Base-by-base conservation (phyloP, 352 stramenopile genomes). In the Phytophthora pluvialis region DNA sequence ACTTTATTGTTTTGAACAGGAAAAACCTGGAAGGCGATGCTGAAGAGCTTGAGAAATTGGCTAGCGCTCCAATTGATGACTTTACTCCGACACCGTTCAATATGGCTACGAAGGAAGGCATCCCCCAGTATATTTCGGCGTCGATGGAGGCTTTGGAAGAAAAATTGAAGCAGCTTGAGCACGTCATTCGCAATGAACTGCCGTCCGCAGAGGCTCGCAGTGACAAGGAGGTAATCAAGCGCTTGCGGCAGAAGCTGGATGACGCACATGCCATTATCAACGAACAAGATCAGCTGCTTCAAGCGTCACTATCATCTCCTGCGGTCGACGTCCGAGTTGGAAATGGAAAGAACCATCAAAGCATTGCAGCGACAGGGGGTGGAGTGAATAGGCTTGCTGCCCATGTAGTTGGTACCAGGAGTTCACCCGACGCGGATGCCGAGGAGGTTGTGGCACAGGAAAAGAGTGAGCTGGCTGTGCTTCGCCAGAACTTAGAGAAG, bases 261-360 rank as follows among this genome's bases (percentile, higher is more conserved):
- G 80, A 90, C 18, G 84, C 84, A 0, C 75, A 91, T 25, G 60
- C 48, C 5, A 78, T 93, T 59, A 86, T 93, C 28, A 57, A 64
- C 0, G 82, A 93, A 46, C 84, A 93, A 58, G 82, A 93, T 45
- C 75, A 87, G 46, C 62, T 93, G 26, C 58, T 93, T 32, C 84
- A 93, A 70, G 84, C 82, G 11, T 86, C 82, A 9, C 42, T 93
- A 42, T 54, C 54, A 32, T 60, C 49, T 25, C 43, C 57, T 36
- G 44, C 43, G 60, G 9, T 51, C 8, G 42, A 59, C 32, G 11
- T 49, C 10, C 32, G 36, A 40, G 53, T 60, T 49, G 21, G 28
- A 42, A 47, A 25, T 44, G 48, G 10, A 64, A 59, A 33, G 33
- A 49, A 25, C 25, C 36, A 53, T 57, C 45, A 43, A 42, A 53